Base-by-base conservation (phyloP, 768 basidiomycete genomes). In the Amanita inopinata region DNA sequence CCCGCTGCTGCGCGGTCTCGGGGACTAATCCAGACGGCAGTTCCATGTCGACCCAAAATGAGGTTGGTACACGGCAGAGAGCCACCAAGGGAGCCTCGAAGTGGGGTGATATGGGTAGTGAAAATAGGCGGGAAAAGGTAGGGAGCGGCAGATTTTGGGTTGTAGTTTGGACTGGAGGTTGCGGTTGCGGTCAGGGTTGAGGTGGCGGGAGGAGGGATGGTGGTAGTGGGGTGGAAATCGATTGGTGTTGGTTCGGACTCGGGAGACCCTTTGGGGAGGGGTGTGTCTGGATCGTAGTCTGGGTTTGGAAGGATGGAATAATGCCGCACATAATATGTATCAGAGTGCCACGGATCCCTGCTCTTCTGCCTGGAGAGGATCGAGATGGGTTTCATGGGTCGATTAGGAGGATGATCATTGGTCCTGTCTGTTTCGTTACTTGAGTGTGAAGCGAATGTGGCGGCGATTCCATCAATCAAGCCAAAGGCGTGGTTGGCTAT, bases 11-110 rank as follows among this genome's bases (percentile, higher is more conserved):
- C 61, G 46, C 62, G 66, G 49, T 70, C 70, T 44, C 58, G 67
- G 18, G 81, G 80, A 43, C 72, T 70, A 17, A 81, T 66, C 78
- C 80, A 83, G 5, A 73, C 61, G 2, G 78, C 78, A 0, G 78
- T 79, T 4, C 78, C 77, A 46, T 67, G 59, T 6, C 60, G 53
- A 1, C 80, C 79, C 22, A 82, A 62, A 12, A 67, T 56, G 44
- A 83, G 66, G 46, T 69, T 62, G 9, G 67, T 65, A 49, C 76
- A 81, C 24, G 71, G 69, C 9, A 81, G 62, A 9, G 71, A 59
- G 9, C 34, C 22, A 10, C 33, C 14, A 12, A 46, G 9, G 10
- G 45, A 38, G 4, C 81, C 80, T 10, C 65, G 71, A 2, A 57
- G 53, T 12, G 71, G 67, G 3, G 62, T 49, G 17, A 67, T 63